phyloP scores from a whole-genome alignment of 2,329 filamentous ascomycete genomes.

The Colletotrichum cordylinicola region DNA sequence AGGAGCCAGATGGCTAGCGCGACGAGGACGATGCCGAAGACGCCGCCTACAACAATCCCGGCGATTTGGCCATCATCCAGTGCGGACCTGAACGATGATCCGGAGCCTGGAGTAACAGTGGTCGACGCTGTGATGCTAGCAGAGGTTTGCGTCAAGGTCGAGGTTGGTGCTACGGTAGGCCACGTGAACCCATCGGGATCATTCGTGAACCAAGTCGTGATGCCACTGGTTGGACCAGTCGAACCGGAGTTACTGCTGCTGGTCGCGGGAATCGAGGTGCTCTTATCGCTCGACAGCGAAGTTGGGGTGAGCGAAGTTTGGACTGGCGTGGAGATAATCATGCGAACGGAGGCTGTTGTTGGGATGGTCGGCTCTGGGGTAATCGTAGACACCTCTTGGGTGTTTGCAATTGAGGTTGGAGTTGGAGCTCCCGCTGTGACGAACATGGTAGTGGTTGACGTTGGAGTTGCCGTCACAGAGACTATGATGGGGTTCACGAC shows the following conservation, averaged over 20 bases:
- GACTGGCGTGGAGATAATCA: neutral
- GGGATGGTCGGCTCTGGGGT: neutral
- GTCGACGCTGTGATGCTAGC: neutral
- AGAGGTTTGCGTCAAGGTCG: neutral
- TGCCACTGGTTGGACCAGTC: neutral
- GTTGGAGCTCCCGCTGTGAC: neutral
- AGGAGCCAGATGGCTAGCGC: conserved; percentile 25
- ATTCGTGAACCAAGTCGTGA: neutral
- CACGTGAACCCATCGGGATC: neutral
- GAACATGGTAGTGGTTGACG: conserved; percentile 13
- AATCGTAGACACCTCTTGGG: neutral
- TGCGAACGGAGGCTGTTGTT: neutral
- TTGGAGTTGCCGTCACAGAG: conserved; percentile 16
- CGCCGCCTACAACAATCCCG: conserved; percentile 29
- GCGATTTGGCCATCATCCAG: conserved; percentile 32
- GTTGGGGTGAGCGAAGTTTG: neutral
- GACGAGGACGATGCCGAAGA: conserved; percentile 29
- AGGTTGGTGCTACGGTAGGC: neutral
- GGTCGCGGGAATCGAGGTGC: neutral
- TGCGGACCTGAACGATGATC: neutral
- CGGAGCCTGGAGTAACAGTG: neutral
- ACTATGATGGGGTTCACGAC: conserved; percentile 18
- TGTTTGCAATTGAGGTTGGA: neutral
- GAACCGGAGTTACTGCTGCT: neutral
- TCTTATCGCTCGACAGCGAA: neutral